Evolutionary conservation across 257 asterid species (phyloP).

Genomic region (Jacaranda copaia): DNA sequence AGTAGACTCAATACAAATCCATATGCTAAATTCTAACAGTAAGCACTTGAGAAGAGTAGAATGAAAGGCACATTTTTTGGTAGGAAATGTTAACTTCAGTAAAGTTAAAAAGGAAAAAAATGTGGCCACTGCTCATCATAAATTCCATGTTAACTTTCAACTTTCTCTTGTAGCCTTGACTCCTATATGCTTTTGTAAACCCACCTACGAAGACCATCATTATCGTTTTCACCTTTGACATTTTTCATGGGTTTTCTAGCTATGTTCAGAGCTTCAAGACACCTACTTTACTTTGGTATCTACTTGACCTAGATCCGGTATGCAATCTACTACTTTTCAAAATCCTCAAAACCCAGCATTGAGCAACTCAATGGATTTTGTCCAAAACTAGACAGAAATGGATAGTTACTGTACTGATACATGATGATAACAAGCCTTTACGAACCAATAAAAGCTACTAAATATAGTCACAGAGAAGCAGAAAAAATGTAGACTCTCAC

Average conservation of each 20-base stretch:
- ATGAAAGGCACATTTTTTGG: constrained; percentile 6
- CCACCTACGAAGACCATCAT: constrained; percentile 15
- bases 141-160: constrained; percentile 1
- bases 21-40: constrained; percentile 2
- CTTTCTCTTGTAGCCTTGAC: constrained; percentile 7
- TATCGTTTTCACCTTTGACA: constrained; percentile 16
- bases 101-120: not conserved
- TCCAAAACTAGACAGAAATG: constrained; percentile 14
- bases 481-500: constrained; percentile 54
- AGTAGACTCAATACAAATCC: constrained; percentile 3
- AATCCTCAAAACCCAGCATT: constrained; percentile 25
- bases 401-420: constrained; percentile 10
- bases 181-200: constrained; percentile 11
- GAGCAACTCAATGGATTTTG: constrained; percentile 12
- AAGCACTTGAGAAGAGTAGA: not conserved
- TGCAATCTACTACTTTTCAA: not conserved
- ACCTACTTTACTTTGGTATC: constrained; percentile 12
- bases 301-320: constrained; percentile 18
- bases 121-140: not conserved
- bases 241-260: constrained; percentile 13
- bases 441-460: constrained; percentile 27
- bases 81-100: constrained; percentile 8
- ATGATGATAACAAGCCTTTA: constrained; percentile 27
- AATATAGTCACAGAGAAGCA: constrained; percentile 13
- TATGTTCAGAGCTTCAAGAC: constrained; percentile 29